Base-by-base conservation (phyloP, 495 filamentous ascomycete genomes). In the Podospora appendiculata region DNA sequence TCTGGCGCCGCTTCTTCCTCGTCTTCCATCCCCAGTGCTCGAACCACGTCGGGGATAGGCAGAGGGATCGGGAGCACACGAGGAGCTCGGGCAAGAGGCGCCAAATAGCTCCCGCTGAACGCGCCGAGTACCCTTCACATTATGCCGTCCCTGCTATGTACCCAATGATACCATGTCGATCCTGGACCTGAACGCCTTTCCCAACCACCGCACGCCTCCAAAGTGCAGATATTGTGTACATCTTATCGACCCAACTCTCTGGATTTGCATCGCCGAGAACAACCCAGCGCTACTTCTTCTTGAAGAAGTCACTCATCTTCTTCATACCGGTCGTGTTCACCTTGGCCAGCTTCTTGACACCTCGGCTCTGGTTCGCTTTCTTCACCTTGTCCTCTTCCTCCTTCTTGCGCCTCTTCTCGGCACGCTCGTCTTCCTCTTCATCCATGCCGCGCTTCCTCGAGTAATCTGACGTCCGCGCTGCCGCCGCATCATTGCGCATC, bases 261-360 rank as follows among this genome's bases (percentile, higher is more conserved):
- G 6, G 7, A 11, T 17, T 13, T 34, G 35, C 34, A 38, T 8
- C 8, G 8, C 7, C 33, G 4, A 16, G 7, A 11, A 18, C 10
- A 40, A 48, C 18, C 11, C 9, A 18, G n/a, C 36, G 17, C 19
- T 34, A 53, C 32, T 81, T 84, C 73, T 91, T 96, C 38, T 77
- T 79, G 66, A 98, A 98, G 66, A 97, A 98, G 54, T 84, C 80
- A 58, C 89, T 96, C 83, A 98, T 80, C 76, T 96, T 97, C 77
- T 87, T 89, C 93, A 99, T 99, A 25, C 93, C 94, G 13, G 61
- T 80, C 0, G 83, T 89, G 64, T 96, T 86, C 12, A 88, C 92
- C 72, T 96, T 97, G 65, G 85, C 86, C 60, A 99, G 62, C 39
- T 91, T 77, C 58, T 78, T 82, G 1, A 95, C 81, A 0, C 79